Evolutionary conservation across 371 early-diverging fungal genomes (phyloP).

Genomic region (Mucor velutinosus): DNA sequence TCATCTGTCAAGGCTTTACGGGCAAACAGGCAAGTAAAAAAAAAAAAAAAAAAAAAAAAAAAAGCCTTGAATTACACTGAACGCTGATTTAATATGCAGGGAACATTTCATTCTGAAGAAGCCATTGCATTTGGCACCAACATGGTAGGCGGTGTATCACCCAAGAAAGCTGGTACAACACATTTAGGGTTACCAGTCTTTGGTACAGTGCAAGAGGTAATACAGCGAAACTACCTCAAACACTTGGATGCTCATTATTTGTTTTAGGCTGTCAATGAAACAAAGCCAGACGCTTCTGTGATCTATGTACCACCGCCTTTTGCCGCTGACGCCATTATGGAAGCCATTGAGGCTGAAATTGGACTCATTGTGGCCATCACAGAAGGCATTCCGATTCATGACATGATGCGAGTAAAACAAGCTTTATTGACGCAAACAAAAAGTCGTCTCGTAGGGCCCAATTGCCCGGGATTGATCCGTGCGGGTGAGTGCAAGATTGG

Average conservation of each 20-base stretch:
- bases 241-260: not conserved
- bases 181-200: not conserved
- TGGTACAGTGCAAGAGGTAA: not conserved
- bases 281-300: not conserved
- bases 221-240: not conserved
- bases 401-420: not conserved
- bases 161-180: not conserved
- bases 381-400: not conserved
- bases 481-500: not conserved
- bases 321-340: constrained; percentile 1
- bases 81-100: not conserved
- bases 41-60: too few relatives aligned
- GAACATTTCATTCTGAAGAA: not conserved
- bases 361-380: not conserved
- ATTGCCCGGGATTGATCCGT: not conserved
- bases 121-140: not conserved
- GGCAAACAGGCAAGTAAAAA: not conserved
- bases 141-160: not conserved
- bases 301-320: not conserved
- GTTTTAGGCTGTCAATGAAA: not conserved
- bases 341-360: not conserved
- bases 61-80: not conserved
- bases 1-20: not conserved
- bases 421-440: not conserved
- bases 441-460: not conserved